These are phyloP conservation scores for Macrotyloma uniflorum DNA, from an alignment of 306 rosid genomes.

Conservation along the genomic window DNA sequence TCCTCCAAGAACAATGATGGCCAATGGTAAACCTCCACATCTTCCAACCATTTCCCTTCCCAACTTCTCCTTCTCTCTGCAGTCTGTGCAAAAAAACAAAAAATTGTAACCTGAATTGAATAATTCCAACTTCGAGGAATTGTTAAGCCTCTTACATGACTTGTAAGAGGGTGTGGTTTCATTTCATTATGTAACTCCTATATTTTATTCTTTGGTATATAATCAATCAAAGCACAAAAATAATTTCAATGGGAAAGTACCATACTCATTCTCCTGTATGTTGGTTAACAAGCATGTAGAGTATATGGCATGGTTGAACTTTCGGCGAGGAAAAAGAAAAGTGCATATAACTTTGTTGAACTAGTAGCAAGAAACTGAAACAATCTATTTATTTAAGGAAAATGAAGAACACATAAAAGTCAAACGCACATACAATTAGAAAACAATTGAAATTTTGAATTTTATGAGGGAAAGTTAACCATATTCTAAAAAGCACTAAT, in stretches of 20 bases:
- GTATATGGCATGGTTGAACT: not conserved
- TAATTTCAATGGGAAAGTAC: not conserved
- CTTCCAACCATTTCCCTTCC: slow-evolving; percentile 65
- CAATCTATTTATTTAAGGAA: not conserved
- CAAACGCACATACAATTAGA: not conserved
- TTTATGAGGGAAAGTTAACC: not conserved
- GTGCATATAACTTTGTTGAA: not conserved
- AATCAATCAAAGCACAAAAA: slow-evolving; percentile 11
- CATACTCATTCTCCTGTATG: slow-evolving; percentile 8
- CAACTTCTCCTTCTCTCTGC: slow-evolving; percentile 45
- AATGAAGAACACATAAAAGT: not conserved
- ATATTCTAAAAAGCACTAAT: not conserved
- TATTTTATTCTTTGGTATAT: slow-evolving; percentile 21
- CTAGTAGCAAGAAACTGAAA: not conserved
- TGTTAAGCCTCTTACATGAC: not conserved
- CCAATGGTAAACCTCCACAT: slow-evolving; percentile 65
- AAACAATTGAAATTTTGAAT: not conserved
- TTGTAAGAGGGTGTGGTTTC: not conserved
- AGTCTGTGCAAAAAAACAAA: slow-evolving; percentile 35
- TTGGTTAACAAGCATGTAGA: not conserved
- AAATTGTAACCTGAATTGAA: slow-evolving; percentile 13
- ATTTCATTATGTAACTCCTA: not conserved
- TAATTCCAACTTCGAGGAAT: slow-evolving; percentile 5
- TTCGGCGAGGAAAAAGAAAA: not conserved
- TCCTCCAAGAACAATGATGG: slow-evolving; percentile 65